Evolutionary conservation across 2,329 filamentous ascomycete genomes (phyloP), one percentile per base, ranked within the genome.

Genomic region (Aureobasidium pullulans): DNA sequence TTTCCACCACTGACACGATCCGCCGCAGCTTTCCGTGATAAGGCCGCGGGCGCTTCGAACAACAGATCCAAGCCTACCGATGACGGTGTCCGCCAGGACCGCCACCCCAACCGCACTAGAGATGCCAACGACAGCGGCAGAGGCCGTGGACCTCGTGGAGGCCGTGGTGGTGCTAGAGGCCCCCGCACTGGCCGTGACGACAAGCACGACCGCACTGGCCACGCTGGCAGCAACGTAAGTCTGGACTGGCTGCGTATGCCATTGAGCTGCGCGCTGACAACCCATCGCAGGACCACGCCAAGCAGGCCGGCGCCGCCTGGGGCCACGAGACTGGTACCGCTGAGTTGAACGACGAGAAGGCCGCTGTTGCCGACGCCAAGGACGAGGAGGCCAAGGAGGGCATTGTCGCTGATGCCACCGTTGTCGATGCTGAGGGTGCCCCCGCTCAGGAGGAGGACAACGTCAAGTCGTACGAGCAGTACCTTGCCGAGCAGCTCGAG

Each of bases 291-390:
- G 87, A 89, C 65, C 87, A 88, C 71, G 87, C 90, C 69, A 95
- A 95, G 84, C 88, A 93, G 77, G 85, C 88, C 73, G 88, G 85
- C 71, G 89, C 93, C 76, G 88, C 89, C 69, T 97, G 93, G 91
- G 94, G 93, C 69, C 86, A 84, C 71, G 82, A 83, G 68, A 88
- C 90, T 72, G 94, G 91, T 70, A 80, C 86, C 64, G 88, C 88
- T 71, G 90, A 95, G 79, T 85, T 88, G 78, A 88, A 88, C 72
- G 94, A 97, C 70, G 94, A 97, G 83, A 84, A 90, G 77, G 90
- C 88, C 68, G 94, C 88, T 68, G 91, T 95, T 75, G 87, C 84
- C 68, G 95, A 96, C 68, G 94, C 94, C 67, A 83, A 90, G 77
- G 79, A 81, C 65, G 93, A 97, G 72, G 83, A 90, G 78, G 90